Percentiles rank a stretch among this genome's conserved stretches.
phyloP scores from a whole-genome alignment of 176 grass and related monocot genomes.

The Neostapfia colusana region DNA sequence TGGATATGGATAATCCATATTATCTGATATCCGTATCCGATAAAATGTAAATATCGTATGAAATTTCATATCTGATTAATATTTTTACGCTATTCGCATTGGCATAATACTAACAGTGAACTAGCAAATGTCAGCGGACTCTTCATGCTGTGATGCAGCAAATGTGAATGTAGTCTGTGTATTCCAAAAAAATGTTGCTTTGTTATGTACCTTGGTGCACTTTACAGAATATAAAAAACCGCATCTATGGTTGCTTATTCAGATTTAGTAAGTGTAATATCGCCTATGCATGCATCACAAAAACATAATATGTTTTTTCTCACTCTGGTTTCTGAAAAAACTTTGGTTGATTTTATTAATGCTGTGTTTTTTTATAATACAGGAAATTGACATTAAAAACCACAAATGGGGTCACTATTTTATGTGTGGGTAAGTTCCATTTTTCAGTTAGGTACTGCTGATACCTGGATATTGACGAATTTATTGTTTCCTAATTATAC shows the following conservation, averaged over 20 bases:
- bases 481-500: background rate
- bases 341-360: background rate
- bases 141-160: background rate
- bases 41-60: too few relatives aligned
- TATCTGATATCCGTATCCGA: too few relatives aligned
- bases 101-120: background rate
- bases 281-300: background rate
- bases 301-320: background rate
- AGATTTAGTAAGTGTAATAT: too few relatives aligned
- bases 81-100: too few relatives aligned
- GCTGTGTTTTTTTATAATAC: conserved; percentile 20
- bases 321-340: background rate
- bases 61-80: too few relatives aligned
- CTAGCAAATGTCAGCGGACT: background rate
- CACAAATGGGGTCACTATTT: conserved; percentile 99
- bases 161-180: background rate
- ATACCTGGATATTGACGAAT: background rate
- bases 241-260: background rate
- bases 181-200: too few relatives aligned
- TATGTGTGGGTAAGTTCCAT: conserved; percentile 85
- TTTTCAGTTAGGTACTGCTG: background rate
- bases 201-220: background rate
- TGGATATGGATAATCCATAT: too few relatives aligned
- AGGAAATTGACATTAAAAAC: conserved; percentile 94
- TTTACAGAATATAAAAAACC: background rate